Conservation (phyloP, 2,329 filamentous ascomycete species). For the Ophiostoma tasmaniense region DNA sequence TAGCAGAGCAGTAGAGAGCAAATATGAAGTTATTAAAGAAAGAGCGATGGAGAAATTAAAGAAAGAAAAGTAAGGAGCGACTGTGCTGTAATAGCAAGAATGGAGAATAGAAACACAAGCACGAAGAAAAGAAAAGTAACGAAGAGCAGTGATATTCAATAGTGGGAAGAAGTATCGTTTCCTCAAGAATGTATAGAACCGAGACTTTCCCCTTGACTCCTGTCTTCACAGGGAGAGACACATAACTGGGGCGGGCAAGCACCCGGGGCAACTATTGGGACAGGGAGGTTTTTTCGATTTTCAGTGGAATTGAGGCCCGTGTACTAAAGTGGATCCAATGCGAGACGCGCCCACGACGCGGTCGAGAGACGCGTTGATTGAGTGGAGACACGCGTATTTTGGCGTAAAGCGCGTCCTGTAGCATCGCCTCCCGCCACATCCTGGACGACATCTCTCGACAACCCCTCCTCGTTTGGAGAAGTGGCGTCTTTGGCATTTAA, state of each 20-base stretch:
- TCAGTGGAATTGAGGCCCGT: conserved; percentile 6
- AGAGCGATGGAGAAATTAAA: background rate
- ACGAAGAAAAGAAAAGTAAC: background rate
- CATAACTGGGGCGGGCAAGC: background rate
- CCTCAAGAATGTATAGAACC: background rate
- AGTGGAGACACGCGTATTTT: background rate
- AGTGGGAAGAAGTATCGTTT: background rate
- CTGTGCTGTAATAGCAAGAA: background rate
- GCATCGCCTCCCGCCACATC: background rate
- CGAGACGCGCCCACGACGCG: conserved; percentile 3
- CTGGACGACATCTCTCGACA: background rate
- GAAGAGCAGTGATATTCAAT: background rate
- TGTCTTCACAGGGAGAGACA: background rate
- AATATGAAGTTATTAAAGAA: background rate
- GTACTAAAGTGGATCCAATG: background rate
- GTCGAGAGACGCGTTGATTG: background rate
- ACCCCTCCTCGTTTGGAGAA: background rate
- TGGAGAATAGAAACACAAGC: background rate
- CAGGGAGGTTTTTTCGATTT: conserved; percentile 1
- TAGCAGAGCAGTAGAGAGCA: background rate
- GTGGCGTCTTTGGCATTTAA: background rate
- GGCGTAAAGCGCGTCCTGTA: background rate
- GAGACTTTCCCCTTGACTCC: background rate
- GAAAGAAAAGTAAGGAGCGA: background rate
- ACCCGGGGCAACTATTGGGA: conserved; percentile 9